Conservation (phyloP, 495 filamentous ascomycete genomes). For the Xylaria castorea region DNA sequence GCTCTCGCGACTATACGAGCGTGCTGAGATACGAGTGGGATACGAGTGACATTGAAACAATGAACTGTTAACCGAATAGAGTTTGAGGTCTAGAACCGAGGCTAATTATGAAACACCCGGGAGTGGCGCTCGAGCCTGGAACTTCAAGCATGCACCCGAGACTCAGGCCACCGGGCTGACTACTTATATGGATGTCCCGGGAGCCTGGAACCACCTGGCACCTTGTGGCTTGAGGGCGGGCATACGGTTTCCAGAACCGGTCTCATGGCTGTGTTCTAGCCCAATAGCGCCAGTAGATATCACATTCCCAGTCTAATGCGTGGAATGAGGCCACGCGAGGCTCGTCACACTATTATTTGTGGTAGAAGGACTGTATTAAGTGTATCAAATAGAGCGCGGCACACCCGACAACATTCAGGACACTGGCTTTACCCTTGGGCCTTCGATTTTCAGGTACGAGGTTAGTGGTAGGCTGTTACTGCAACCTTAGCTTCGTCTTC, state of each 20-base stretch:
- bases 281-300: neutral
- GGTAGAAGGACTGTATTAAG: slow-evolving; percentile 2
- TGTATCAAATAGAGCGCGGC: neutral
- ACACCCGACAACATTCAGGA: neutral
- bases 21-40: neutral
- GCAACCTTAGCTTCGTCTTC: slow-evolving; percentile 55
- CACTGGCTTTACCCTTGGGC: neutral
- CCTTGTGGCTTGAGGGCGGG: neutral
- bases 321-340: neutral
- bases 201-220: slow-evolving; percentile 2
- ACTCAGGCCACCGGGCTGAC: neutral
- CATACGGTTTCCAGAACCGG: too few species aligned
- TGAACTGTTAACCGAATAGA: neutral
- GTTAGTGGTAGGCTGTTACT: neutral
- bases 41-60: neutral
- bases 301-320: neutral
- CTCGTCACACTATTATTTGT: neutral
- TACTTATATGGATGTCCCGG: slow-evolving; percentile 1
- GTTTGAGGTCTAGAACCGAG: neutral
- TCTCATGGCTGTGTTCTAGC: neutral
- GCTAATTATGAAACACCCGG: neutral
- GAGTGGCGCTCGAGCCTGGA: neutral
- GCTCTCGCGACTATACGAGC: neutral
- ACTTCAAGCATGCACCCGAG: neutral
- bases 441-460: neutral